Conservation (phyloP, 768 basidiomycete species). For the Fistulinella prunicolor region DNA sequence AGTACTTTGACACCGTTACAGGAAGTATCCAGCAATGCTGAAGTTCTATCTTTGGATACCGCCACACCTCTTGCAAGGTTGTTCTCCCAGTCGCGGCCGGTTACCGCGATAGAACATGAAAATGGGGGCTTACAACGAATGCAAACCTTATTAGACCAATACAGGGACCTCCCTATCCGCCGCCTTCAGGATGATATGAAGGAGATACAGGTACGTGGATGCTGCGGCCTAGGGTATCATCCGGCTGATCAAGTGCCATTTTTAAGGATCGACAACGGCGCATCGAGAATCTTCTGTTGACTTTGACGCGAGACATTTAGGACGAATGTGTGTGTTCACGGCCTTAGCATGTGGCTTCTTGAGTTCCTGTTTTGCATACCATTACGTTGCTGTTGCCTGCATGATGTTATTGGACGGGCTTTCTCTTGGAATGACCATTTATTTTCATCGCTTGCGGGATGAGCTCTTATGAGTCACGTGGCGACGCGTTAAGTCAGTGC, state of each 20-base stretch:
- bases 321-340: conserved; percentile 25
- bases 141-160: conserved; percentile 61
- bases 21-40: conserved; percentile 29
- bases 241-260: conserved; percentile 2
- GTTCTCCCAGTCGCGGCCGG: conserved; percentile 23
- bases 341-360: background rate
- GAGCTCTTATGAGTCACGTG: conserved; percentile 14
- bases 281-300: conserved; percentile 69
- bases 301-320: conserved; percentile 65
- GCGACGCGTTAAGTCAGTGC: too few relatives aligned
- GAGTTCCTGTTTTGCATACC: background rate
- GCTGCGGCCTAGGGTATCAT: background rate
- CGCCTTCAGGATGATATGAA: conserved; percentile 77
- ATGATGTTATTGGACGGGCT: background rate
- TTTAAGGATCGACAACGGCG: conserved; percentile 68
- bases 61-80: conserved; percentile 27
- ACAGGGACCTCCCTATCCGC: conserved; percentile 60
- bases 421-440: too few relatives aligned
- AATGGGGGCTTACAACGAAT: conserved; percentile 48
- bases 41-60: conserved; percentile 28
- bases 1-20: conserved; percentile 27
- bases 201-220: conserved; percentile 62
- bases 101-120: conserved; percentile 26
- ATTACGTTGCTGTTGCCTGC: conserved; percentile 1
- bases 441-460: too few relatives aligned